Base-by-base conservation (phyloP, 441 rosid species). In the Arabidopsis lyrata region DNA sequence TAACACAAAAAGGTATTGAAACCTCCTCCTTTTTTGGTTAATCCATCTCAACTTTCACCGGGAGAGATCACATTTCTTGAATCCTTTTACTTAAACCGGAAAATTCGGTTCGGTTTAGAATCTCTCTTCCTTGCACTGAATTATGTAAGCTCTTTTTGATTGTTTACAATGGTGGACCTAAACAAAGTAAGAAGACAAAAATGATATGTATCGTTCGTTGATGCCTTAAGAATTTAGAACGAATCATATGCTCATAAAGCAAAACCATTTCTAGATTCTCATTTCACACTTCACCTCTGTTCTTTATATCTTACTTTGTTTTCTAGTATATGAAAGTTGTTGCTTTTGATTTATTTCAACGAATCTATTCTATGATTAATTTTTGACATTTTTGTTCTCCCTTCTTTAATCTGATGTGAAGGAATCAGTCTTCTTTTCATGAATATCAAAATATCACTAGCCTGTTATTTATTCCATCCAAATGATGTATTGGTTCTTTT, bases 231-330 rank as follows among this genome's bases (percentile, higher is more conserved):
- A 76, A 27, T 62, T 18, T 14, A 54, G 35, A 76, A 70, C 13
- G 80, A 12, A 64, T 76, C 71, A 70, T 70, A 64, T 70, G 71
- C 75, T 70, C 61, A 50, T 38, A 63, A 76, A 63, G 65, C 69
- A 29, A 54, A 48, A 20, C 75, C 53, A 61, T 29, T 7, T 70
- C 27, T 39, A 0, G 70, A 69, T 76, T 70, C 71, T 70, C 49
- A 56, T 55, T 63, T 38, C 47, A 14, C 65, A 62, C 31, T 63
- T 68, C 20, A 62, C 24, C 15, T 52, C 44, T 53, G 32, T 20
- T 75, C 41, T 75, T 57, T 76, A 54, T 62, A 68, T 68, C 70
- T 76, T 68, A 24, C n/a, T 24, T 50, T 24, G 13, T 49, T 38
- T 2, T 9, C 22, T 20, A n/a, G n/a, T n/a, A 31, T 53, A 27